These are phyloP conservation scores for Rostrohypoxylon terebratum DNA, from an alignment of 495 filamentous ascomycete species.

Conservation along the genomic window DNA sequence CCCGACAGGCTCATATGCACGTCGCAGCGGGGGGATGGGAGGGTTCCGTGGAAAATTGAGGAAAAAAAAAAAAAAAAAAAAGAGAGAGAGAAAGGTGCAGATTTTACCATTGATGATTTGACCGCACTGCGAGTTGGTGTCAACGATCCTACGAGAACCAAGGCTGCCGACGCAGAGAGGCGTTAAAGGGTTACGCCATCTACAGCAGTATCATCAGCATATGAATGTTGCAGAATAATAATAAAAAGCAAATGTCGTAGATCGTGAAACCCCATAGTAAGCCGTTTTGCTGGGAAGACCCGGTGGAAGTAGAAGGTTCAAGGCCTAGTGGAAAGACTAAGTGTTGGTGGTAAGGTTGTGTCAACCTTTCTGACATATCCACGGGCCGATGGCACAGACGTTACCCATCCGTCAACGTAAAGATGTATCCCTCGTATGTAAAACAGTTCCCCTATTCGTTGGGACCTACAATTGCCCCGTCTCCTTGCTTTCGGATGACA, in stretches of 20 bases:
- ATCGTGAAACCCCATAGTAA: constrained; percentile 5
- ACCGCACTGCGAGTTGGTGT: constrained; percentile 11
- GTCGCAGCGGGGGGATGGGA: constrained; percentile 36
- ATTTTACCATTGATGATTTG: constrained; percentile 32
- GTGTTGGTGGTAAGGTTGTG: constrained; percentile 32
- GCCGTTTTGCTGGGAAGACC: constrained; percentile 35
- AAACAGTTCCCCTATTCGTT: constrained; percentile 17
- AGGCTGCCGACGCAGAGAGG: constrained; percentile 22
- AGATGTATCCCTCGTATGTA: constrained; percentile 5
- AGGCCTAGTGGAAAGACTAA: no score
- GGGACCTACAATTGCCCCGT: constrained; percentile 6
- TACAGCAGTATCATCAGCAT: constrained; percentile 7
- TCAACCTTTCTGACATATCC: constrained; percentile 40
- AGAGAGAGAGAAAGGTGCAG: constrained; percentile 22
- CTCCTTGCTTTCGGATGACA: constrained; percentile 14
- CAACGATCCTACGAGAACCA: constrained; percentile 30
- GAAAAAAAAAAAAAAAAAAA: constrained; percentile 24
- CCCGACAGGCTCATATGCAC: constrained; percentile 44
- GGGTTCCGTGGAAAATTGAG: constrained; percentile 18
- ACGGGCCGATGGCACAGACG: constrained; percentile 42
- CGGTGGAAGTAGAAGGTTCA: constrained; percentile 4
- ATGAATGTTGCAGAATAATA: constrained; percentile 34
- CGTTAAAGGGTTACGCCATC: constrained; percentile 29
- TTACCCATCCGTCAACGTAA: constrained; percentile 35
- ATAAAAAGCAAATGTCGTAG: constrained; percentile 28